Evolutionary conservation across 202 grass and related monocot genomes (phyloP).

Genomic region (Cymbopogon flexuosus): DNA sequence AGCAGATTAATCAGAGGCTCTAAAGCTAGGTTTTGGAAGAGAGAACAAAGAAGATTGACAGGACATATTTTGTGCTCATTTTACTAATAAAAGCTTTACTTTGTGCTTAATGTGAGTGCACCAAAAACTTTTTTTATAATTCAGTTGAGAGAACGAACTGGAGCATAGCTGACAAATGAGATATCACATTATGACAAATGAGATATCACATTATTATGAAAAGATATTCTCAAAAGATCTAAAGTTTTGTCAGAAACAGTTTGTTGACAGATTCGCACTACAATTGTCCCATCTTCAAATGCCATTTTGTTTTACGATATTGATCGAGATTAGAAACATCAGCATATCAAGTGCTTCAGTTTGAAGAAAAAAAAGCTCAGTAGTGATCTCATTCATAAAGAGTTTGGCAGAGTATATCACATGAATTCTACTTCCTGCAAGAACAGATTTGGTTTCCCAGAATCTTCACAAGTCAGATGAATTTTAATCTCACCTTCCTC

Average conservation of each 20-base stretch:
- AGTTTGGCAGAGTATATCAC: conserved; percentile 11
- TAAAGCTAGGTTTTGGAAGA: background rate
- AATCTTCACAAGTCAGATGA: conserved; percentile 41
- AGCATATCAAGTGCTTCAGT: conserved; percentile 13
- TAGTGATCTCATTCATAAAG: conserved; percentile 27
- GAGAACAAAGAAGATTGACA: background rate
- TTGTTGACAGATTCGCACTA: background rate
- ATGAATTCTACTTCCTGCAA: conserved; percentile 27
- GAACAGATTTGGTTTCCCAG: conserved; percentile 35
- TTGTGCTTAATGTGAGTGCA: conserved; percentile 7
- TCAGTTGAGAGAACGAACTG: background rate
- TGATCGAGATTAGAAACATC: background rate
- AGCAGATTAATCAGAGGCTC: conserved; percentile 3
- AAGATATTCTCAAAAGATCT: conserved; percentile 11
- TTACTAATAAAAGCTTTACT: background rate
- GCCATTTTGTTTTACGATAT: background rate
- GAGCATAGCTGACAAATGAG: background rate
- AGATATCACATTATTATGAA: background rate
- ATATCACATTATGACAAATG: background rate
- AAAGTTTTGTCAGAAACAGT: background rate
- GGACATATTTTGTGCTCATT: background rate
- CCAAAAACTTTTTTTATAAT: background rate
- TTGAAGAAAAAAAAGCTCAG: background rate
- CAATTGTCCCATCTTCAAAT: background rate
- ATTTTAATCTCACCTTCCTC: conserved; percentile 35